These are phyloP conservation scores for Sordariomycetes sp. DNA, from an alignment of 2,329 filamentous ascomycete species.

Conservation along the genomic window DNA sequence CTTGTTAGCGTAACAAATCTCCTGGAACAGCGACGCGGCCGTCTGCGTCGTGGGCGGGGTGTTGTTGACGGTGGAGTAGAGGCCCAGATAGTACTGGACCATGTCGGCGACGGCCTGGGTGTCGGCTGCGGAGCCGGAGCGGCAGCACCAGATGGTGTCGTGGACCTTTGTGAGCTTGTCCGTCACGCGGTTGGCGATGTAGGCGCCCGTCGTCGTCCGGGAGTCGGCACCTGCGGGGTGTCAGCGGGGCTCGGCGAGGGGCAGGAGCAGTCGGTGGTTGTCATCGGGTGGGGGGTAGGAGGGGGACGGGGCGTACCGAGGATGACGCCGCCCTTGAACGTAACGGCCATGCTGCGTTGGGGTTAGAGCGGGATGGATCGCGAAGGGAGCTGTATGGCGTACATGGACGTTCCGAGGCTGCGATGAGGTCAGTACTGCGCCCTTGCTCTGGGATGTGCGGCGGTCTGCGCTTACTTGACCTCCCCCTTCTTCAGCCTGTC, in stretches of 20 bases:
- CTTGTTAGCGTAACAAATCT: conserved; percentile 97
- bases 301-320: conserved; percentile 39
- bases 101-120: conserved; percentile 98
- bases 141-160: conserved; percentile 99
- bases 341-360: conserved; percentile 77
- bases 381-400: conserved; percentile 21
- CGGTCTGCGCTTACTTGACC: conserved; percentile 65
- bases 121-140: conserved; percentile 92
- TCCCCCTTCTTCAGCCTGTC: conserved; percentile 96
- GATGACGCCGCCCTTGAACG: conserved; percentile 97
- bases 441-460: background rate
- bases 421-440: background rate
- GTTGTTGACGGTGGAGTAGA: conserved; percentile 84
- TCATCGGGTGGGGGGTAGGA: no score
- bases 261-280: background rate
- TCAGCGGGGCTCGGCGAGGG: conserved; percentile 6
- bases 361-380: conserved; percentile 14
- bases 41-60: conserved; percentile 89
- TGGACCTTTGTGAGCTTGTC: conserved; percentile 98
- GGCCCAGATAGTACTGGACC: conserved; percentile 87
- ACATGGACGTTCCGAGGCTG: conserved; percentile 96
- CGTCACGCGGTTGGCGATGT: conserved; percentile 98
- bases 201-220: conserved; percentile 91
- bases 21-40: conserved; percentile 90
- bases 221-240: conserved; percentile 64